These are phyloP conservation scores for Scheffersomyces lignosus DNA, from an alignment of 805 yeast species.

Conservation along the genomic window DNA sequence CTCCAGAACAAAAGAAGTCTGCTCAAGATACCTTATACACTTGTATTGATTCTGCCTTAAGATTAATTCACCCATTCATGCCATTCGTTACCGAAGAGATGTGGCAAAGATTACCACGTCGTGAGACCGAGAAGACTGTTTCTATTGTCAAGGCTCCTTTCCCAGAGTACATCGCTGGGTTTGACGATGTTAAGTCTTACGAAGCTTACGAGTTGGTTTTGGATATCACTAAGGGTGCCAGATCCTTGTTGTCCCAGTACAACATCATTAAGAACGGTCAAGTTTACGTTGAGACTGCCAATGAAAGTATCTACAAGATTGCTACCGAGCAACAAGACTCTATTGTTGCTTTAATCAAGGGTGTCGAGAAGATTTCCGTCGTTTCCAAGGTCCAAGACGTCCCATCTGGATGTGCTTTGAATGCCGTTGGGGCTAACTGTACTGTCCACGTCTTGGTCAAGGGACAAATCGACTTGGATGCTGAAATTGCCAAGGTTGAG, in stretches of 20 bases:
- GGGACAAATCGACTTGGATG: slow-evolving; percentile 92
- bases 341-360: slow-evolving; percentile 90
- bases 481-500: slow-evolving; percentile 80
- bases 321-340: slow-evolving; percentile 75
- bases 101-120: slow-evolving; percentile 97
- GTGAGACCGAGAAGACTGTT: slow-evolving; percentile 64
- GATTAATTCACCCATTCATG: slow-evolving; percentile 96
- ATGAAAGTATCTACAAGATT: slow-evolving; percentile 47
- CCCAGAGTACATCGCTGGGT: slow-evolving; percentile 65
- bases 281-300: slow-evolving; percentile 73
- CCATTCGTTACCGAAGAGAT: slow-evolving; percentile 96
- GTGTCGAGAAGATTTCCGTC: slow-evolving; percentile 73
- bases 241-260: slow-evolving; percentile 91
- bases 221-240: slow-evolving; percentile 84
- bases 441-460: slow-evolving; percentile 89
- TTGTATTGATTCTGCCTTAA: slow-evolving; percentile 87
- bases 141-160: slow-evolving; percentile 79
- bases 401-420: slow-evolving; percentile 89
- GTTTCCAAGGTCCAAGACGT: slow-evolving; percentile 54
- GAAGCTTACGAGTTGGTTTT: slow-evolving; percentile 80
- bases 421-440: slow-evolving; percentile 75
- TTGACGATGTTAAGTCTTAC: slow-evolving; percentile 63
- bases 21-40: slow-evolving; percentile 95
- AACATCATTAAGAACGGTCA: slow-evolving; percentile 85
- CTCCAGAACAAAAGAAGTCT: slow-evolving; percentile 76